Base-by-base conservation (phyloP, 768 basidiomycete genomes). In the Lactarius akahatsu region DNA sequence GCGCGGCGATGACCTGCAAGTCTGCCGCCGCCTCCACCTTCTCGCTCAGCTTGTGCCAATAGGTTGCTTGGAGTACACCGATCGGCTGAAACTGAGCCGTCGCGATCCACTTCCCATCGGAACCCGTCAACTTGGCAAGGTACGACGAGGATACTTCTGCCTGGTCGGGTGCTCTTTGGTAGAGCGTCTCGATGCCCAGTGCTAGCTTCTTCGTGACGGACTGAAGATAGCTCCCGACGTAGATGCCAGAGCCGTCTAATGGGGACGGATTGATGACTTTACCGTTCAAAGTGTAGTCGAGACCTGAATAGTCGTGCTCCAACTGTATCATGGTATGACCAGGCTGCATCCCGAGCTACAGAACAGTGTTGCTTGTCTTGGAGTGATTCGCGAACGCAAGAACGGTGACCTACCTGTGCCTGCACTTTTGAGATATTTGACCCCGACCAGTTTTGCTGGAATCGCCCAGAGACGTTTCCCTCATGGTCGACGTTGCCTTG, bases 21-120 rank as follows among this genome's bases (percentile, higher is more conserved):
- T 98, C 96, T 38, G 95, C 94, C 38, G 94, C 96, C n/a, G 96
- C 94, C 68, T 98, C 97, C 15, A 99, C 91, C 78, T 96, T 94
- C 64, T 96, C 93, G 76, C 90, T 90, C 66, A 99, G 79, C 75
- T 93, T 95, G 70, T 98, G 95, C 91, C 94, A 97, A 77, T 98
- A 99, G 10, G 94, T 96, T 34, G 95, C 86, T 77, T 95, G 91
- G 30, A 97, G 73, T 58, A 92, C 83, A 28, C 96, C 94, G 18
- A 86, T 81, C 18, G 89, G 84, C 75, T 95, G 94, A 15, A 96
- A 69, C 73, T 93, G 92, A 15, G 93, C 90, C 4, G 95, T 96
- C n/a, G 92, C 94, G 72, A 94, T 95, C 93, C 94, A 96, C 74
- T 83, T 86, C 74, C 86, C 88, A 75, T 87, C 83, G 34, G 81